These are phyloP conservation scores for Cutaneotrichosporon dermatis DNA, from an alignment of 1,284 basidiomycete genomes.

Conservation along the genomic window DNA sequence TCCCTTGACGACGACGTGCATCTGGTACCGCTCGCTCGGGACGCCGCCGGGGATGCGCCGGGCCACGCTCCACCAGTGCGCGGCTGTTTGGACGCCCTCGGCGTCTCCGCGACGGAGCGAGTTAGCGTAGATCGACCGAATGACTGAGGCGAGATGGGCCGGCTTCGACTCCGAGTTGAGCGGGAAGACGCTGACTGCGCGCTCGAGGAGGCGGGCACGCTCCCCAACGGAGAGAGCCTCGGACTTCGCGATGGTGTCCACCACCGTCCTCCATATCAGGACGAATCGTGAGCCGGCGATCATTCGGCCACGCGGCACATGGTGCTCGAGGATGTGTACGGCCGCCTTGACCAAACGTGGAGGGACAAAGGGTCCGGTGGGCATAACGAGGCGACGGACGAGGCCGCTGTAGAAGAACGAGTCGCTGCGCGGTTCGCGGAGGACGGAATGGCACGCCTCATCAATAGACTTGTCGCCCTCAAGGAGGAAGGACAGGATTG, in stretches of 20 bases:
- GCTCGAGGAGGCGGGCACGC: background rate
- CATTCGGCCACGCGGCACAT: background rate
- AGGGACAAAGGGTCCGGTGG: too few relatives aligned
- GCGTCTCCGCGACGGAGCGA: background rate
- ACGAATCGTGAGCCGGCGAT: background rate
- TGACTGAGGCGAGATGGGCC: background rate
- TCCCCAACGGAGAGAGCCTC: background rate
- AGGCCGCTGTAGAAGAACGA: background rate
- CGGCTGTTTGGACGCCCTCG: background rate
- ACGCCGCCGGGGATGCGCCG: too few relatives aligned
- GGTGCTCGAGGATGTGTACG: constrained; percentile 1
- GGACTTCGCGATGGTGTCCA: background rate
- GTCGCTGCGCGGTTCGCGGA: background rate
- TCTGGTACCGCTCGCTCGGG: too few relatives aligned
- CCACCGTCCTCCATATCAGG: background rate
- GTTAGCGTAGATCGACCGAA: background rate
- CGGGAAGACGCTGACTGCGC: constrained; percentile 2
- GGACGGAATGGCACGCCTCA: background rate
- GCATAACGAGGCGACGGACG: background rate
- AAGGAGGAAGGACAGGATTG: constrained; percentile 8
- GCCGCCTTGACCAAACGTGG: background rate
- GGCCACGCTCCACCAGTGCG: too few relatives aligned
- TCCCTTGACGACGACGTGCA: too few relatives aligned
- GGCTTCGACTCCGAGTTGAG: background rate
- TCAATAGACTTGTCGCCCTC: background rate